Base-by-base conservation (phyloP, 1,284 basidiomycete genomes). In the Mycosarcoma maydis region DNA sequence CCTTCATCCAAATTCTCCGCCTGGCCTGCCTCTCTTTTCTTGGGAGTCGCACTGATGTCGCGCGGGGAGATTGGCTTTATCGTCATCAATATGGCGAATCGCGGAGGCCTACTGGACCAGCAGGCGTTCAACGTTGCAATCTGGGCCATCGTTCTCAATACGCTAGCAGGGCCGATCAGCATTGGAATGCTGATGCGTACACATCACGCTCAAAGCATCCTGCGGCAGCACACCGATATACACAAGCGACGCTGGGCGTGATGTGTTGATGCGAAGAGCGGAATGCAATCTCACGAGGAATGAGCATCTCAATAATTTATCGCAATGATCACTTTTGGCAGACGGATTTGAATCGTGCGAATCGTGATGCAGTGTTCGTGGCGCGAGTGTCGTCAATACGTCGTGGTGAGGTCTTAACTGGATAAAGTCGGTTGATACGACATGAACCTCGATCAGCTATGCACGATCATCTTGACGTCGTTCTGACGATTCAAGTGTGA, bases 1-100 rank as follows among this genome's bases (percentile, higher is more conserved):
- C 7, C 13, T 29, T 13, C 27, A 13, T 29, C 27, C 6, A 45
- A 17, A 24, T 32, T 29, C 4, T 33, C 26, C 3, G 30, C 40
- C 16, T 66, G 56, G 62, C 52, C 65, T 23, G 49, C 78, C 8
- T 57, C 80, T 0, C 51, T 82, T 0, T 82, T 86, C 42, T 73
- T 86, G 6, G 84, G 86, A 5, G 57, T 83, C 8, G 85, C 85
- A 0, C 85, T 87, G 80, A 83, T 86, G 39, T 84, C 86, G 1
- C 82, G 86, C 4, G 86, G 87, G 4, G 86, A 87, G 72, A 86
- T 87, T 30, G 86, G 86, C 0, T 82, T 86, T 19, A 57, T 47
- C 17, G 47, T 71, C 52, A 50, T 71, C 27, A 71, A 66, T 44
- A 46, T 68, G 26, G 57, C 65, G 27, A 49, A 32, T 13, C 57